Evolutionary conservation across 2,329 filamentous ascomycete genomes (phyloP).

Genomic region (Rhynchosporium graminicola): DNA sequence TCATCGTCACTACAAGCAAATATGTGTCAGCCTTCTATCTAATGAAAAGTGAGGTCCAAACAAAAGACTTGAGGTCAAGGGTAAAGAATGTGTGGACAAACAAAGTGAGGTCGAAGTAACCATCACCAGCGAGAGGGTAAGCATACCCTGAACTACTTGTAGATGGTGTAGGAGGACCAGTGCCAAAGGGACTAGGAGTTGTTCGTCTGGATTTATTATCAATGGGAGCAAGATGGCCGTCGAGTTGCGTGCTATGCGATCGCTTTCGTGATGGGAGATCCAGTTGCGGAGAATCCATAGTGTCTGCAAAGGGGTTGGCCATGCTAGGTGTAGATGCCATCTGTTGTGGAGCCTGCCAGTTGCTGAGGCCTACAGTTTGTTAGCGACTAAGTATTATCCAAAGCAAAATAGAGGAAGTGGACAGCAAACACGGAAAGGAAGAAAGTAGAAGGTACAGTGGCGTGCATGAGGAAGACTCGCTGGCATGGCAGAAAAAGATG

Average conservation of each 20-base stretch:
- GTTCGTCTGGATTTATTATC: constrained; percentile 39
- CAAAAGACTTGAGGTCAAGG: not conserved
- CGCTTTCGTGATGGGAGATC: constrained; percentile 37
- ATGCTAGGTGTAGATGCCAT: constrained; percentile 34
- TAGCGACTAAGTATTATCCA: constrained; percentile 9
- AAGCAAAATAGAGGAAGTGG: not conserved
- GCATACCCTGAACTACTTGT: constrained; percentile 37
- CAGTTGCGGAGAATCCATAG: constrained; percentile 26
- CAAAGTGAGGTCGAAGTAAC: constrained; percentile 32
- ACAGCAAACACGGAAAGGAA: not conserved
- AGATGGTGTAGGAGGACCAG: constrained; percentile 32
- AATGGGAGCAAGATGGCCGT: constrained; percentile 26
- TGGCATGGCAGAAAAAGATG: not conserved
- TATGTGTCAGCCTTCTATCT: constrained; percentile 10
- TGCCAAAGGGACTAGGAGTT: constrained; percentile 35
- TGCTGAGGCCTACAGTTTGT: constrained; percentile 22
- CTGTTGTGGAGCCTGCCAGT: constrained; percentile 19
- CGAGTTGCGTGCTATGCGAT: constrained; percentile 35
- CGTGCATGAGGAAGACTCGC: not conserved
- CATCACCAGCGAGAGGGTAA: constrained; percentile 29
- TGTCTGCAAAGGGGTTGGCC: constrained; percentile 22
- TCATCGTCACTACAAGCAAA: constrained; percentile 34
- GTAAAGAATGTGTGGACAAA: constrained; percentile 29
- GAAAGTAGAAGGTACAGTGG: constrained; percentile 1
- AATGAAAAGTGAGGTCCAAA: not conserved